Conservation (phyloP, 2,329 filamentous ascomycete species). For the Fusarium lyarnte region DNA sequence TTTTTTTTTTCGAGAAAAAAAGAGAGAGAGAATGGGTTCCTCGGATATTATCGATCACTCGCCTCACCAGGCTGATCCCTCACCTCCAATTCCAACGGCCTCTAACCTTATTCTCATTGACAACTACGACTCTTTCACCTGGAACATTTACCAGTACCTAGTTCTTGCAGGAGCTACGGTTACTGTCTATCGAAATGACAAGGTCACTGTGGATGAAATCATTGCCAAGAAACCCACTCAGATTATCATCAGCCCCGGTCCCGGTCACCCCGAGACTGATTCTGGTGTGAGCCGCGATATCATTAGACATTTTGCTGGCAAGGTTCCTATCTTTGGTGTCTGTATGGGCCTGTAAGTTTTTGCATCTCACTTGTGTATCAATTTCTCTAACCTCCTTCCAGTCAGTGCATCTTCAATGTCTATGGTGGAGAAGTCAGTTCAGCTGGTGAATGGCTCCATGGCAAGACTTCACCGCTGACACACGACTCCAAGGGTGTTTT, state of each 20-base stretch:
- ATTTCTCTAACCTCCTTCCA: conserved; percentile 44
- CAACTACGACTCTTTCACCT: conserved; percentile 99
- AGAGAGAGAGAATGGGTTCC: conserved; percentile 57
- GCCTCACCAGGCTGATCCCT: conserved; percentile 81
- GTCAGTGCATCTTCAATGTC: conserved; percentile 94
- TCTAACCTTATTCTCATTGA: conserved; percentile 95
- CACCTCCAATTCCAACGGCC: conserved; percentile 77
- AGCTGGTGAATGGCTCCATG: conserved; percentile 95
- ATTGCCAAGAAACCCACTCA: conserved; percentile 88
- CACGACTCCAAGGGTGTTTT: conserved; percentile 97
- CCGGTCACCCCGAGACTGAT: conserved; percentile 90
- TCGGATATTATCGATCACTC: conserved; percentile 78
- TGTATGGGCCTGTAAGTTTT: conserved; percentile 90
- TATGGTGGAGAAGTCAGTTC: conserved; percentile 92
- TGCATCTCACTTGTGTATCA: not conserved
- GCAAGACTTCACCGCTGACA: conserved; percentile 90
- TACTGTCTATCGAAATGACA: conserved; percentile 90
- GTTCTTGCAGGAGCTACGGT: conserved; percentile 94
- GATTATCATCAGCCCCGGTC: conserved; percentile 92
- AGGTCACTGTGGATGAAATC: conserved; percentile 85
- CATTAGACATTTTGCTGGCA: conserved; percentile 90
- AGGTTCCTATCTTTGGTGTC: conserved; percentile 95
- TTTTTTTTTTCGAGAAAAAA: not conserved
- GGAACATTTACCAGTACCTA: conserved; percentile 99
- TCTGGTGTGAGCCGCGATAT: conserved; percentile 93